Base-by-base conservation (phyloP, 1,284 basidiomycete genomes). In the Pascua guehoae region DNA sequence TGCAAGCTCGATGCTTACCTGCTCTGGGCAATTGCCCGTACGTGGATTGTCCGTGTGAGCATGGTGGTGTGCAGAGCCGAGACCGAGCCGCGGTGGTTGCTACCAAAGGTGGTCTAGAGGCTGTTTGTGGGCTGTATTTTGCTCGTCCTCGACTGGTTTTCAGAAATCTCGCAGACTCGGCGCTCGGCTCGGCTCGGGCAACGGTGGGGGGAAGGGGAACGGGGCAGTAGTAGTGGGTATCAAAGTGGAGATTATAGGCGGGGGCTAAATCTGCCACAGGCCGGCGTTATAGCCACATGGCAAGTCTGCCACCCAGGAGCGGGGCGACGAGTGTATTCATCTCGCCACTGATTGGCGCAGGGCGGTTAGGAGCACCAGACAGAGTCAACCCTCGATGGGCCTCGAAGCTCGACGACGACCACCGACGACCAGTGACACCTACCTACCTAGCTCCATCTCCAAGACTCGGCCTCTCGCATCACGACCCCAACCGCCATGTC, bases 401-500 rank as follows among this genome's bases (percentile, higher is more conserved):
- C 37, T 24, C 32, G 39, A n/a, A 44, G 53, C 41, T 49, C 42
- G 42, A 52, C n/a, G n/a, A n/a, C n/a, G n/a, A n/a, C n/a, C n/a
- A n/a, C n/a, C n/a, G n/a, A n/a, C 51, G 45, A 41, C 24, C 45
- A 32, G 38, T 49, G 17, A 36, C 45, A 43, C 41, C 41, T 51
- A n/a, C n/a, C n/a, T n/a, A n/a, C 41, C 41, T 4, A 51, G 37
- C 46, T 32, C 18, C 50, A 51, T 32, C 24, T 32, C 24, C 24
- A 32, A 32, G 24, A 32, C 24, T 32, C 24, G 24, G 24, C 24
- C 24, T 32, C 24, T n/a, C 16, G 41, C 41, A 45, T 37, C 51
- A 53, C 51, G 51, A 56, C 51, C 32, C 49, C 39, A 47, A 32
- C 24, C 53, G 60, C 17, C 47, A 73, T 71, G 70, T 59, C 59